A percentile compares a stretch with the other conserved stretches of the same genome.
Conservation (phyloP, 768 basidiomycete genomes). For the Melanogaster broomeanus region DNA sequence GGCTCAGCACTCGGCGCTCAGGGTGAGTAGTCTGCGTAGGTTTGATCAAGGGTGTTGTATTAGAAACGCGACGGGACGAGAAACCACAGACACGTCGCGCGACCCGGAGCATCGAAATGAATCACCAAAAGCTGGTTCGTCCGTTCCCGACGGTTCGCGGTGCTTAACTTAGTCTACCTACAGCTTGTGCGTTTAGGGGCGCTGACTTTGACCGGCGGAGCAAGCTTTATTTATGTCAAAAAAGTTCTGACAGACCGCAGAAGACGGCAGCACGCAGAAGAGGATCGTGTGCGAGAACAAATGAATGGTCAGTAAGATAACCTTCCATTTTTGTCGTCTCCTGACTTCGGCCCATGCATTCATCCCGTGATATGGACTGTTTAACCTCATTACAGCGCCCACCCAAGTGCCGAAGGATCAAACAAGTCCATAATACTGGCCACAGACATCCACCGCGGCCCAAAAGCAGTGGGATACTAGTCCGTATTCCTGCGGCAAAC, state of each 20-base stretch:
- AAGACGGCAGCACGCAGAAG: slow-evolving; percentile 19
- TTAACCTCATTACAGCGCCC: neutral
- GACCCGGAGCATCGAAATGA: neutral
- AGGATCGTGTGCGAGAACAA: slow-evolving; percentile 15
- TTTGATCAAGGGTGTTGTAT: too few relatives aligned
- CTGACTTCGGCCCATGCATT: slow-evolving; percentile 10
- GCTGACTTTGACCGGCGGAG: slow-evolving; percentile 30
- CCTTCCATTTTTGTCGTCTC: neutral
- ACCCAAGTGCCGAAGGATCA: slow-evolving; percentile 5
- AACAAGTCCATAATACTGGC: neutral
- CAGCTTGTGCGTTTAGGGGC: slow-evolving; percentile 28
- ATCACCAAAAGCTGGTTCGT: neutral
- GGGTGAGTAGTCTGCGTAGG: too few relatives aligned
- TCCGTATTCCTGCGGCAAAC: too few relatives aligned
- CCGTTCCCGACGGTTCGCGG: neutral
- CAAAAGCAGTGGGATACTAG: too few relatives aligned
- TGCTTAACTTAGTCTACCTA: neutral
- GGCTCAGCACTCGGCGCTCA: too few relatives aligned
- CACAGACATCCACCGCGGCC: neutral
- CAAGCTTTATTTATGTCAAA: slow-evolving; percentile 33
- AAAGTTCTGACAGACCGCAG: slow-evolving; percentile 28
- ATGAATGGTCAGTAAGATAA: neutral
- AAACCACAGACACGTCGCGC: neutral
- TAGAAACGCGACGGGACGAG: too few relatives aligned
- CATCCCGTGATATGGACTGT: neutral